Conservation (phyloP, 208 protist species). For the Entamoeba invadens region DNA sequence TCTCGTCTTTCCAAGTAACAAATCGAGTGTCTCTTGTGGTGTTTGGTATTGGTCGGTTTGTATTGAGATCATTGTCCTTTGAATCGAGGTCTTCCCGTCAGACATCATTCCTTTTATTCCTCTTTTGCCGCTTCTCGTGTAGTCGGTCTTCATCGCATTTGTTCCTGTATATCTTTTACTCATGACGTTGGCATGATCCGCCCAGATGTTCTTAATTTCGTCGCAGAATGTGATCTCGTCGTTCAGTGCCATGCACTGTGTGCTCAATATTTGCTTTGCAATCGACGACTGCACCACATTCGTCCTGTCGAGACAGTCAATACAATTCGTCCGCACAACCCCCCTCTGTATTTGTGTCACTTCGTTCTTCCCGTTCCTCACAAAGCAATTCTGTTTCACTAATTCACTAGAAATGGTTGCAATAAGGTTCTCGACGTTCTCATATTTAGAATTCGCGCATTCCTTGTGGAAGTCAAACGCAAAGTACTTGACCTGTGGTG, state of each 20-base stretch:
- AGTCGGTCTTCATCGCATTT: constrained; percentile 24
- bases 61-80: not conserved
- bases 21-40: not conserved
- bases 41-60: not conserved
- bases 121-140: constrained; percentile 28
- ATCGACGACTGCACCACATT: constrained; percentile 24
- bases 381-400: not conserved
- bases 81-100: not conserved
- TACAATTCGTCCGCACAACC: constrained; percentile 32
- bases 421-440: not conserved
- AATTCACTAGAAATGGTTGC: not conserved
- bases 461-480: constrained; percentile 16
- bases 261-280: not conserved
- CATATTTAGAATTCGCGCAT: constrained; percentile 17
- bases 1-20: not conserved
- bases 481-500: not conserved
- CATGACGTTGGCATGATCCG: constrained; percentile 21
- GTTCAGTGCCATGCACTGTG: not conserved
- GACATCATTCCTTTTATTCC: constrained; percentile 13
- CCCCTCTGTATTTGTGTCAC: constrained; percentile 8
- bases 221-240: not conserved
- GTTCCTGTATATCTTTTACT: constrained; percentile 21
- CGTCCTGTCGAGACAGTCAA: constrained; percentile 40
- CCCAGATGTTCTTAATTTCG: too few relatives aligned
- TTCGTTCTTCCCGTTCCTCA: not conserved